Evolutionary conservation across 1,139 yeast species (phyloP).

Genomic region (Saccharomyces hybrid): DNA sequence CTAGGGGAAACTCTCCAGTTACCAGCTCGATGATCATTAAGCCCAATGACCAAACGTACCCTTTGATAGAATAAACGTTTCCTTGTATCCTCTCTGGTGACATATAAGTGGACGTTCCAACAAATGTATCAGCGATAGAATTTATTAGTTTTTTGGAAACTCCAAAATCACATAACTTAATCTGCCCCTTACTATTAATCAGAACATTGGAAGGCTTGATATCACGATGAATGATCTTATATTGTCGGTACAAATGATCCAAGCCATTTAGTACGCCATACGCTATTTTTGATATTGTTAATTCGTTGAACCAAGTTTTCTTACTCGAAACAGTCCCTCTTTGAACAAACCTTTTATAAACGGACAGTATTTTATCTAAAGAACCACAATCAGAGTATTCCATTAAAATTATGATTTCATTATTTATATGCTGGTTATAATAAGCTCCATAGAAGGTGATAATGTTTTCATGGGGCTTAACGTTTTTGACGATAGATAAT

Average conservation of each 20-base stretch:
- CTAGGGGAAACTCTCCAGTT: slow-evolving; percentile 64
- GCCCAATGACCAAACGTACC: slow-evolving; percentile 96
- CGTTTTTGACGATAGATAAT: slow-evolving; percentile 82
- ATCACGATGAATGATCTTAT: slow-evolving; percentile 86
- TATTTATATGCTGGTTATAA: slow-evolving; percentile 27
- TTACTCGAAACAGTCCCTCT: slow-evolving; percentile 14
- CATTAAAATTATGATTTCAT: slow-evolving; percentile 65
- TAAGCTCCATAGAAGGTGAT: slow-evolving; percentile 89
- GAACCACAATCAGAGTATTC: slow-evolving; percentile 96
- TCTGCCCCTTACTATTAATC: slow-evolving; percentile 69
- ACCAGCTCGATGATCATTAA: slow-evolving; percentile 83
- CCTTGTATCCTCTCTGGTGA: slow-evolving; percentile 97
- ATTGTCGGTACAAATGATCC: slow-evolving; percentile 68
- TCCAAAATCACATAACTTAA: slow-evolving; percentile 88
- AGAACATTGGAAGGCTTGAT: slow-evolving; percentile 86
- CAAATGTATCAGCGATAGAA: slow-evolving; percentile 93
- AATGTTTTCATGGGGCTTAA: slow-evolving; percentile 68
- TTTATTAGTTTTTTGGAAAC: slow-evolving; percentile 85
- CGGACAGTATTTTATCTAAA: slow-evolving; percentile 63
- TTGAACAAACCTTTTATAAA: slow-evolving; percentile 25
- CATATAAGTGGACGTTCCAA: slow-evolving; percentile 96
- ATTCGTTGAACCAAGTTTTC: slow-evolving; percentile 51
- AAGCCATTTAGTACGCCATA: slow-evolving; percentile 74
- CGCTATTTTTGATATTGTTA: slow-evolving; percentile 65
- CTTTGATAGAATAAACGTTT: slow-evolving; percentile 80